Evolutionary conservation across 208 protist genomes (phyloP).

Genomic region (Leishmania major): DNA sequence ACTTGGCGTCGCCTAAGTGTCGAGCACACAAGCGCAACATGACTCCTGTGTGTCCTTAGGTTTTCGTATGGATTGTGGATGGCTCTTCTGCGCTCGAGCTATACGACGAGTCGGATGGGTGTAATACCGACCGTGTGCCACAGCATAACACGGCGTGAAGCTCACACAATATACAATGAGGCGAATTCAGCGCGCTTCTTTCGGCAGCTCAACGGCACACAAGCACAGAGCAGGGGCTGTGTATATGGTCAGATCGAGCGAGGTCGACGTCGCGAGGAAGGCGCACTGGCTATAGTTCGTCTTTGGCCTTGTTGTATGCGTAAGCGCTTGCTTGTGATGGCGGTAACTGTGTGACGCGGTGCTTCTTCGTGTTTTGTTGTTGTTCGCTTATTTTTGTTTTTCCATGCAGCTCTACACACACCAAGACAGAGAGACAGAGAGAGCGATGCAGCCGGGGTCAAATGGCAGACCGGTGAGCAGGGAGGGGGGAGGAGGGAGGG

Average conservation of each 20-base stretch:
- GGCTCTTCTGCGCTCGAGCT: not conserved
- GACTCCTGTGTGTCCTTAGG: not conserved
- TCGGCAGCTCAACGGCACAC: not conserved
- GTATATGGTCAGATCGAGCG: not conserved
- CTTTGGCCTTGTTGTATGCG: not conserved
- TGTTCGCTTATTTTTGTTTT: not conserved
- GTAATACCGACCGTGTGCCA: not conserved
- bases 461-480: not conserved
- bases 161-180: not conserved
- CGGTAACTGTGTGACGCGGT: too few species aligned
- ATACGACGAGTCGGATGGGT: not conserved
- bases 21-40: conserved; percentile 47
- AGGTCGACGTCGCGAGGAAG: not conserved
- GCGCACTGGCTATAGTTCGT: too few species aligned
- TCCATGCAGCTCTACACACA: not conserved
- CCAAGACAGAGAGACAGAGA: not conserved
- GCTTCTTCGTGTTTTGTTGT: not conserved
- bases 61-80: conserved; percentile 8
- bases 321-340: not conserved
- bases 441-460: not conserved
- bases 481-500: not conserved
- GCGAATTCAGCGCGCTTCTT: not conserved
- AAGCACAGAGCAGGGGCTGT: not conserved
- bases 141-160: not conserved
- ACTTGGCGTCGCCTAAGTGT: conserved; percentile 21